phyloP scores from a whole-genome alignment of 768 basidiomycete species.

The Chlorophyllum brunneum region DNA sequence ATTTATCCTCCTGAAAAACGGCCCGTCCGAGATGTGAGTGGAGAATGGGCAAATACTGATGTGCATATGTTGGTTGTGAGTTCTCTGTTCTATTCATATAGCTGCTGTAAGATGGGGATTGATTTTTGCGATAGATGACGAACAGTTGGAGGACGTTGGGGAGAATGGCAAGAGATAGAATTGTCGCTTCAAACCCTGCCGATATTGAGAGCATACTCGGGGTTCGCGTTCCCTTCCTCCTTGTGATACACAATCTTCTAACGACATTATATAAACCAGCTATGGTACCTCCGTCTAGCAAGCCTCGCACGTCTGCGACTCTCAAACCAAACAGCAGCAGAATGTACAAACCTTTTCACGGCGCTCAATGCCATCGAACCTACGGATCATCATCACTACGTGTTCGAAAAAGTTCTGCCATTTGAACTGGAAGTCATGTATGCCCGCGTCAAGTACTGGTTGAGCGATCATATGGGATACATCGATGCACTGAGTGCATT shows the following conservation, averaged over 20 bases:
- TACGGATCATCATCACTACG: slow-evolving; percentile 45
- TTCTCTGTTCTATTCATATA: slow-evolving; percentile 16
- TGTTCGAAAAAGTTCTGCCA: slow-evolving; percentile 57
- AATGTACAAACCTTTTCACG: slow-evolving; percentile 76
- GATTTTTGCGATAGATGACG: slow-evolving; percentile 54
- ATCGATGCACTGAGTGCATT: slow-evolving; percentile 69
- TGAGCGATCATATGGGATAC: slow-evolving; percentile 76
- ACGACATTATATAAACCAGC: slow-evolving; percentile 32
- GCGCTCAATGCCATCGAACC: slow-evolving; percentile 61
- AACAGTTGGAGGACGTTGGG: slow-evolving; percentile 86
- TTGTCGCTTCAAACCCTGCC: slow-evolving; percentile 67
- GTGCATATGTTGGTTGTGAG: slow-evolving; percentile 80
- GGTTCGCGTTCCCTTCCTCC: slow-evolving; percentile 37
- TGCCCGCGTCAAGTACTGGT: slow-evolving; percentile 76
- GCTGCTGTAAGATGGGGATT: slow-evolving; percentile 17
- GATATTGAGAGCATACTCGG: slow-evolving; percentile 62
- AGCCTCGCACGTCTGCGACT: slow-evolving; percentile 77
- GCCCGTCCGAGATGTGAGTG: slow-evolving; percentile 69
- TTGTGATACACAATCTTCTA: neutral
- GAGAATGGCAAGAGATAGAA: slow-evolving; percentile 77
- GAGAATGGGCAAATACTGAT: slow-evolving; percentile 70
- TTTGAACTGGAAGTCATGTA: slow-evolving; percentile 69
- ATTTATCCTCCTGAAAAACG: slow-evolving; percentile 72
- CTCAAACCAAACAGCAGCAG: slow-evolving; percentile 84
- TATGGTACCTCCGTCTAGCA: slow-evolving; percentile 82